These are phyloP conservation scores for Pseudopyricularia cyperi DNA, from an alignment of 2,329 filamentous ascomycete species.

Conservation along the genomic window DNA sequence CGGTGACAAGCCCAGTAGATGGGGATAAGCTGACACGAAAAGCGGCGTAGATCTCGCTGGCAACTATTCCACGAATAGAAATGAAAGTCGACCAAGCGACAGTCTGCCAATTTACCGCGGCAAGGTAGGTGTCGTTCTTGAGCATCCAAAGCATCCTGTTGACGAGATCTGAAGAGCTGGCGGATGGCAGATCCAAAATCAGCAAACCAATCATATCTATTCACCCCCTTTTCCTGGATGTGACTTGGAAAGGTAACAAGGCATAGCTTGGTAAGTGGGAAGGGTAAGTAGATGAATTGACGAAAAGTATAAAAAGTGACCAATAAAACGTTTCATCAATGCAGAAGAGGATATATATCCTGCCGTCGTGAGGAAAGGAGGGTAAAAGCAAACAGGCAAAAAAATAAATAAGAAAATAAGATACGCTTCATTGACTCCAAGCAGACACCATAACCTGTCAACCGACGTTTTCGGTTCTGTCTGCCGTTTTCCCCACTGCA, in stretches of 20 bases:
- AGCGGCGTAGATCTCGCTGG: neutral
- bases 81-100: no score
- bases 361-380: neutral
- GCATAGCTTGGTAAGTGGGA: neutral
- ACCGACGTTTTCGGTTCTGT: neutral
- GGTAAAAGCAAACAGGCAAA: neutral
- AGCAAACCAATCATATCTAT: no score
- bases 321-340: neutral
- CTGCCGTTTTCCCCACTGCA: neutral
- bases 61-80: no score
- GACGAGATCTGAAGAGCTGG: no score
- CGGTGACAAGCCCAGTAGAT: neutral
- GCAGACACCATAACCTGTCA: neutral
- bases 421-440: slow-evolving; percentile 1
- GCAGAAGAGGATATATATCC: neutral
- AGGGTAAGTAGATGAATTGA: neutral
- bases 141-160: no score
- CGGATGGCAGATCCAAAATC: no score
- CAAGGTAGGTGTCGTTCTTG: no score
- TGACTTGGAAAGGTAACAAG: no score
- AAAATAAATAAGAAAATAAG: neutral
- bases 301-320: neutral
- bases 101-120: no score
- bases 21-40: neutral
- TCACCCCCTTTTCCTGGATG: no score